Conservation (phyloP, 1,284 basidiomycete species). For the Volvariella volvacea region DNA sequence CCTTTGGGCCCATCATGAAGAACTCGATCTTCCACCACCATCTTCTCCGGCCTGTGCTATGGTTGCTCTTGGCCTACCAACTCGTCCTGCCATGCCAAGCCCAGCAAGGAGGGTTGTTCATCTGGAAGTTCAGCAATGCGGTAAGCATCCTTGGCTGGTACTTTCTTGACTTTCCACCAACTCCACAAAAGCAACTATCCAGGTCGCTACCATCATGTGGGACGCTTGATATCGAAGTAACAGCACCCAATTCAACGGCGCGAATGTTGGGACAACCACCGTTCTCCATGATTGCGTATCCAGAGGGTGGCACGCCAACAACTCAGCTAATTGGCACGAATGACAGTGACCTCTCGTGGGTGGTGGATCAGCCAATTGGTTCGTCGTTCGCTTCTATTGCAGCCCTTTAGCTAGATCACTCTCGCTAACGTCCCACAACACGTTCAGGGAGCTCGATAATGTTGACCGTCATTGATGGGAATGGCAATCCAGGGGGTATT, state of each 20-base stretch:
- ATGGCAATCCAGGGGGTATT: slow-evolving; percentile 34
- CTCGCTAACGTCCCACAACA: slow-evolving; percentile 2
- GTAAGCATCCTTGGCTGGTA: not conserved
- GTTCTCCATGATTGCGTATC: slow-evolving; percentile 44
- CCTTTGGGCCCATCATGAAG: too few species aligned
- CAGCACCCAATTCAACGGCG: not conserved
- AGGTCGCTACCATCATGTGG: not conserved
- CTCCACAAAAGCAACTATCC: not conserved
- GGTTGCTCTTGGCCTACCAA: not conserved
- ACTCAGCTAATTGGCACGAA: slow-evolving; percentile 33
- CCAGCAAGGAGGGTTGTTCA: not conserved
- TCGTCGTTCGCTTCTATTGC: slow-evolving; percentile 11
- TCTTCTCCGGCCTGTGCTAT: too few species aligned
- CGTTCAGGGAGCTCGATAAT: slow-evolving; percentile 31
- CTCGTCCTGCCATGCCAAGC: not conserved
- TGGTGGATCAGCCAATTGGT: slow-evolving; percentile 37
- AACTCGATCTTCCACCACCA: too few species aligned
- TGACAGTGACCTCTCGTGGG: slow-evolving; percentile 32
- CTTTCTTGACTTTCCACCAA: not conserved
- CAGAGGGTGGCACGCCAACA: slow-evolving; percentile 31
- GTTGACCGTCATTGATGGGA: slow-evolving; percentile 38
- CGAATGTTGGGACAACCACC: slow-evolving; percentile 29
- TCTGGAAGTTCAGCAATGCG: not conserved
- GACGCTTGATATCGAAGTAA: not conserved
- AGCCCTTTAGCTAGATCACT: not conserved